Base-by-base conservation (phyloP, 2,329 filamentous ascomycete genomes). In the Mariannaea elegans region DNA sequence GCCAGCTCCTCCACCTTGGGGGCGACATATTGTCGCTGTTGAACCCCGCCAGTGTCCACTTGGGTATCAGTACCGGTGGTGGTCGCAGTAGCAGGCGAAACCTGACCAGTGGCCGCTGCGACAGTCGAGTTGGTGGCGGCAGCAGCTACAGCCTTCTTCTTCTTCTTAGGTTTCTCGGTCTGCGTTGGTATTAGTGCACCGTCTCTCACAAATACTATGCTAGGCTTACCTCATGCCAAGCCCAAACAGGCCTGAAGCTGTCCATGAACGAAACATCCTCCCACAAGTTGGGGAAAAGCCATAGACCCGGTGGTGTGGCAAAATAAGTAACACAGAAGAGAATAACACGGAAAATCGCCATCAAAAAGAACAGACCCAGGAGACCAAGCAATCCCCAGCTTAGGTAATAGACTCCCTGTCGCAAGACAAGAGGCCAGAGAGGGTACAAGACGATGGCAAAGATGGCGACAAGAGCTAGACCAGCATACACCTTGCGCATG, bases 221-320 rank as follows among this genome's bases (percentile, higher is more conserved):
- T 51, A 4, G 47, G 77, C 86, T 77, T 74, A 96, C 93, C 87
- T 97, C 94, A 77, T 99, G 95, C 95, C 95, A 99, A 61, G 93
- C 95, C 94, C 95, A 99, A 6, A 97, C 80, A 18, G 95, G 95
- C 73, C 90, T 90, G 85, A 99, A 99, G 72, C 92, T 96, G 75
- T 99, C 95, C 77, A 99, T 90, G 80, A 99, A 98, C 7, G 94
- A 97, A 24, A 99, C 95, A 74, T 99, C 95, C 76, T 99, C 95
- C 82, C 97, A 99, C 18, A 99, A 81, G 74, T 99, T 99, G 47
- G 95, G 95, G 80, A 94, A 99, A 42, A 99, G 84, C 95, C 95
- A 99, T n/a, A 99, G 83, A 71, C 95, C 95, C 3, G 95, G 95
- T 3, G 94, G 82, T 1, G 87, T 83, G 14, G 85, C 83, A 73